Percentiles rank a stretch among this genome's conserved stretches.
These are phyloP conservation scores for Agrostemma githago DNA, from an alignment of 148 eudicot species.

Conservation along the genomic window DNA sequence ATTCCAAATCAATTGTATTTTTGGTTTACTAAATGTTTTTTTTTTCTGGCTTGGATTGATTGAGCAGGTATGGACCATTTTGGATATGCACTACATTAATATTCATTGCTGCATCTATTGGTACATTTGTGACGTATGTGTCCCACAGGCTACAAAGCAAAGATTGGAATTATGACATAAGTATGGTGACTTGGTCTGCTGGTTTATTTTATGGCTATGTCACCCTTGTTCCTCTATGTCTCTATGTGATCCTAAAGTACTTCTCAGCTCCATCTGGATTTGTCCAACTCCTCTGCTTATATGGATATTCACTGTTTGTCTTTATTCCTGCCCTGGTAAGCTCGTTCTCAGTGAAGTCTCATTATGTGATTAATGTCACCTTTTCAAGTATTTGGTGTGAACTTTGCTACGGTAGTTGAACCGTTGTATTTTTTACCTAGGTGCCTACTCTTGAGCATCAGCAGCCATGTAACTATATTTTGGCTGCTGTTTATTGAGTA, in stretches of 20 bases:
- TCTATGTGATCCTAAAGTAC: conserved; percentile 82
- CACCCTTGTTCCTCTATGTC: conserved; percentile 67
- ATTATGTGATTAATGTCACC: background rate
- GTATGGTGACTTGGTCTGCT: conserved; percentile 93
- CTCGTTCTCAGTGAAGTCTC: background rate
- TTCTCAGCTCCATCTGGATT: conserved; percentile 96
- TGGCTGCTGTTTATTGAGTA: background rate
- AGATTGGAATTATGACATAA: conserved; percentile 89
- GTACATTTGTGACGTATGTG: conserved; percentile 86
- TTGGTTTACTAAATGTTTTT: conserved; percentile 4
- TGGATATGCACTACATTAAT: conserved; percentile 96
- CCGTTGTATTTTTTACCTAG: background rate
- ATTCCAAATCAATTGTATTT: background rate
- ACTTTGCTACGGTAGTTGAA: background rate
- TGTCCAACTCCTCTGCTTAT: conserved; percentile 85
- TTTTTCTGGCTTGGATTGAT: conserved; percentile 7
- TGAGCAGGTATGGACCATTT: conserved; percentile 89
- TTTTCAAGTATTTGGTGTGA: background rate
- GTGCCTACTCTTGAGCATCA: background rate
- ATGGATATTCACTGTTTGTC: conserved; percentile 81
- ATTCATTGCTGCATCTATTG: conserved; percentile 90
- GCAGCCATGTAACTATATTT: background rate
- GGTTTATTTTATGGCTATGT: conserved; percentile 96
- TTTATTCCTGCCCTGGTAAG: conserved; percentile 94
- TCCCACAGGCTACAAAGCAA: conserved; percentile 79